These are phyloP conservation scores for Talaromyces trachyspermus DNA, from an alignment of 495 filamentous ascomycete species.

Conservation along the genomic window DNA sequence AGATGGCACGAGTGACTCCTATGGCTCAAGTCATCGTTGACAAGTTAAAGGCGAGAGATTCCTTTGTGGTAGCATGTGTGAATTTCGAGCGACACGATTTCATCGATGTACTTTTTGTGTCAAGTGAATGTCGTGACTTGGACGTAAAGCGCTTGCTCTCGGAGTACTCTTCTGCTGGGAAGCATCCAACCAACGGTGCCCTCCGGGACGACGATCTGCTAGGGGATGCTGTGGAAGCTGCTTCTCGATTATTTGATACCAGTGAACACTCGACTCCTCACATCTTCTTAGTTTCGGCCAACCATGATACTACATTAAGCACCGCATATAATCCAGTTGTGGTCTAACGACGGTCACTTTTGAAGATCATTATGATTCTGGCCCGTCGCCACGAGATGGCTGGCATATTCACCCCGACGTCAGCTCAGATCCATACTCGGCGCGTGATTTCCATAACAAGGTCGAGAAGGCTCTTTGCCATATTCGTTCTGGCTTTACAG, in stretches of 20 bases:
- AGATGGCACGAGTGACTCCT: background rate
- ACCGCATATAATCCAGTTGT: background rate
- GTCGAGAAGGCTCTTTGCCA: constrained; percentile 1
- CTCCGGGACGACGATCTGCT: background rate
- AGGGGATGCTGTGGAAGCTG: background rate
- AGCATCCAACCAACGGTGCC: background rate
- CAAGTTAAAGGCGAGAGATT: background rate
- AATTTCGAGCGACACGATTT: background rate
- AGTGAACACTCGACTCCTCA: background rate
- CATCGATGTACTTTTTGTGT: constrained; percentile 1
- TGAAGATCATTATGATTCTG: background rate
- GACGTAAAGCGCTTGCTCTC: background rate
- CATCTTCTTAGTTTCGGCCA: constrained; percentile 1
- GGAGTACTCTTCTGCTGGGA: background rate
- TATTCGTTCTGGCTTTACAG: constrained; percentile 9
- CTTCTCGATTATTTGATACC: background rate
- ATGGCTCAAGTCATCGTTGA: constrained; percentile 3
- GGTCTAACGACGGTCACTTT: constrained; percentile 1
- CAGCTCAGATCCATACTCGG: constrained; percentile 2
- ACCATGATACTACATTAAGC: background rate
- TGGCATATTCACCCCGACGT: constrained; percentile 19
- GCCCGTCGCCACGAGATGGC: constrained; percentile 9
- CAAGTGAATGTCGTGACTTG: background rate
- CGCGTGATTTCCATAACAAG: constrained; percentile 5
- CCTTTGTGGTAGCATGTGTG: constrained; percentile 1